Evolutionary conservation across 257 asterid genomes (phyloP).

Genomic region (Lithospermum erythrorhizon): DNA sequence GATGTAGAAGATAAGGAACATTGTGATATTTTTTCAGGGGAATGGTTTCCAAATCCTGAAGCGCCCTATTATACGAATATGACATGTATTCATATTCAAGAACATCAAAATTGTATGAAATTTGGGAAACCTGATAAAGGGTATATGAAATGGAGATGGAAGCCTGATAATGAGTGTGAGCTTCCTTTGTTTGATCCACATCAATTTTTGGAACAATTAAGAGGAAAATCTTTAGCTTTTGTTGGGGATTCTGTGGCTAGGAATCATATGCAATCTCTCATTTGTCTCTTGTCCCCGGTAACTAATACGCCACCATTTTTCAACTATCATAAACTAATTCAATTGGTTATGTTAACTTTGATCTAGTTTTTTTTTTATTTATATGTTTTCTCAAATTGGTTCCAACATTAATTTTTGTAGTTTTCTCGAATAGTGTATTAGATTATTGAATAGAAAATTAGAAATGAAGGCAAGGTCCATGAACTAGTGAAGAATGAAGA

Average conservation of each 20-base stretch:
- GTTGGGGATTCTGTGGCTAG: constrained; percentile 81
- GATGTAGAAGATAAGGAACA: constrained; percentile 15
- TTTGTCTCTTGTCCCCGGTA: constrained; percentile 70
- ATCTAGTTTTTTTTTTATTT: too few species aligned
- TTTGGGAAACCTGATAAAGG: constrained; percentile 54
- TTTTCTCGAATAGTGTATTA: too few species aligned
- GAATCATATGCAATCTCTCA: constrained; percentile 78
- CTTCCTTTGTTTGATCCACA: constrained; percentile 44
- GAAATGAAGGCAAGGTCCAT: too few species aligned
- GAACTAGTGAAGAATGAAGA: too few species aligned
- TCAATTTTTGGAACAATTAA: constrained; percentile 32
- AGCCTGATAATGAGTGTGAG: constrained; percentile 55
- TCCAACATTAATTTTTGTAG: too few species aligned
- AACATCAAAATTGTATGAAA: constrained; percentile 71
- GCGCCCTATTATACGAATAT: constrained; percentile 70
- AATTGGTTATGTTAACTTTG: too few species aligned
- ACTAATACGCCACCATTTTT: too few species aligned
- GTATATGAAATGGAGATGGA: constrained; percentile 65
- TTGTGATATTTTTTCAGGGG: constrained; percentile 68
- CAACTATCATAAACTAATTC: too few species aligned
- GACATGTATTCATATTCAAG: constrained; percentile 62
- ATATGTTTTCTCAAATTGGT: too few species aligned
- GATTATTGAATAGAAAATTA: too few species aligned
- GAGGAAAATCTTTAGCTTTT: constrained; percentile 58
- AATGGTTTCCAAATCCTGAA: constrained; percentile 62